Evolutionary conservation across 2,329 filamentous ascomycete species (phyloP), one percentile per base, ranked within the genome.

Genomic region (Aspergillus brunneoviolaceus): DNA sequence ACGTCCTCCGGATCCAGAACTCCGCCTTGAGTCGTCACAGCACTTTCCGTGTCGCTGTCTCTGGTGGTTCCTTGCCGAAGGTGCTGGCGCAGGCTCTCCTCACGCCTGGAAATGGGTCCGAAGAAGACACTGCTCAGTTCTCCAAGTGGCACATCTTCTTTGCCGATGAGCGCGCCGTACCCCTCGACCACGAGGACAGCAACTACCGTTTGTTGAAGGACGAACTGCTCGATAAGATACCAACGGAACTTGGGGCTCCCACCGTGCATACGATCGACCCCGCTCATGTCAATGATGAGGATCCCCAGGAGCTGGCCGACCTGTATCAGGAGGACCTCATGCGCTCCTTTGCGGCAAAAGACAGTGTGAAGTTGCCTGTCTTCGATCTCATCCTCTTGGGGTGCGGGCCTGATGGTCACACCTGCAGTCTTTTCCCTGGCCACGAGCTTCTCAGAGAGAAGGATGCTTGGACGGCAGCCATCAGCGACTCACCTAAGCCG

Each of bases 131-230:
- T 4, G 79, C 93, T 67, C 82, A 89, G 70, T 96, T 96, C 78
- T 82, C 84, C 74, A 92, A 91, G 77, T 99, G 95, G 95, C 91
- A 98, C 72, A 91, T 99, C 73, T 99, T 98, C 84, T 98, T 97
- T 78, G 94, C 94, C 73, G 95, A 99, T 75, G 95, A 99, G 83
- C 91, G 95, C 72, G 91, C 91, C 69, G 95, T 98, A 56, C 90
- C 95, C 23, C 88, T 97, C 68, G 88, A 95, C 76, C 89, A 98
- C 79, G 84, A 87, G 66, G 94, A 99, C 81, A 96, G 92, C 81
- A 99, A 98, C 81, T 96, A 97, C 80, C 87, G 82, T 62, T 86
- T 97, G 49, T 80, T 98, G 68, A 95, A 96, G 81, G 81, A 87
- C 51, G 92, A 97, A 79, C 83, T 97, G 54, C 83, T 99, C 63